Base-by-base conservation (phyloP, 768 basidiomycete genomes). In the Stropharia rugosoannulata region DNA sequence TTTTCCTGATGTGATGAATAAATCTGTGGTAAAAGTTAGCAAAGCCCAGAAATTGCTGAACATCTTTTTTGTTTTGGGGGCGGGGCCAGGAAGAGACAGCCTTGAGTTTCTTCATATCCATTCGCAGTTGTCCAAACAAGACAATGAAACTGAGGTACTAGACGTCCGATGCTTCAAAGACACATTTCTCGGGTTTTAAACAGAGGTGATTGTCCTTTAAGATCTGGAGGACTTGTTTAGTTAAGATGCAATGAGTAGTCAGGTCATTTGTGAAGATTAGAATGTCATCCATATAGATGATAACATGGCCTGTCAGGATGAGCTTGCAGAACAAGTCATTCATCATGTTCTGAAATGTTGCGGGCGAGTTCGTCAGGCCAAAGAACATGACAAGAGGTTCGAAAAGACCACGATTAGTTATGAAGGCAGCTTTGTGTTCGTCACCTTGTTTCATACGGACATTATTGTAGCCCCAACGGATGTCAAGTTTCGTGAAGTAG, bases 351-450 rank as follows among this genome's bases (percentile, higher is more conserved):
- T 83, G 70, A 19, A 72, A 66, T 0, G 68, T 72, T 13, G 62
- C 52, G 0, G 71, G 68, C 2, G 62, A 66, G 50, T 80, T 77
- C 7, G 60, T 65, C 0, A 73, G 47, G 0, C 71, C 68, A 40
- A 73, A 73, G 39, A 73, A 75, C 73, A 78, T 76, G 8, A 78
- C 73, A 0, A 62, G 51, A 0, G 66, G 72, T 60, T 76, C 66
- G 49, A 68, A 78, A 0, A 69, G 55, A 0, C 77, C 77, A 5
- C 59, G 55, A 13, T 69, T 62, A 0, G 70, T 75, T 0, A 54
- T 57, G 61, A 81, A 80, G 0, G 75, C 73, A 0, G 73, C 76
- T 59, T 80, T 80, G 71, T 70, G 74, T 58, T 78, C 65, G 54
- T 80, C 69, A 3, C 76, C 77, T 41, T 73, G 65, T 11, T 67